phyloP scores from a whole-genome alignment of 768 basidiomycete species.

The Lyophyllum shimeji region DNA sequence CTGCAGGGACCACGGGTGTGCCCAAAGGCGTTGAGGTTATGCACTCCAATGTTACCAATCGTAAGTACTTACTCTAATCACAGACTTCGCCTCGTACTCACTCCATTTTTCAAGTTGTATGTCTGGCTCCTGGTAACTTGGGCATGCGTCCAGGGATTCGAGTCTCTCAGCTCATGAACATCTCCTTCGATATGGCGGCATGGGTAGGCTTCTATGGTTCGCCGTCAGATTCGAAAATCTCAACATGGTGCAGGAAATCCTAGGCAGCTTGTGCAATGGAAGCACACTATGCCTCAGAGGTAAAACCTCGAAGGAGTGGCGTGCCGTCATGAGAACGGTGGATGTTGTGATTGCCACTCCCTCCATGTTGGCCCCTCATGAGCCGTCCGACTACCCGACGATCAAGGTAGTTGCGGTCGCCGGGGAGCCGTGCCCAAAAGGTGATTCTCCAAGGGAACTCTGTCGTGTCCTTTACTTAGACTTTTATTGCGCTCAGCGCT shows the following conservation, averaged over 20 bases:
- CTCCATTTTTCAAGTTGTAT: conserved; percentile 24
- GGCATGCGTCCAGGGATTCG: conserved; percentile 51
- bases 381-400: conserved; percentile 47
- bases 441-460: conserved; percentile 22
- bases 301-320: conserved; percentile 48
- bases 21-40: conserved; percentile 58
- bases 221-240: conserved; percentile 40
- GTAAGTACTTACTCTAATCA: conserved; percentile 30
- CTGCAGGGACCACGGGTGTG: conserved; percentile 51
- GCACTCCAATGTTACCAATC: conserved; percentile 54
- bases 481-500: conserved; percentile 18
- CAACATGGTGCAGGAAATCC: conserved; percentile 45
- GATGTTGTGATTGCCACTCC: conserved; percentile 54
- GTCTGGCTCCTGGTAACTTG: conserved; percentile 48
- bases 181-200: conserved; percentile 65
- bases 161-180: conserved; percentile 59
- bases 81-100: too few species aligned
- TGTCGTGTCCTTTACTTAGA: not conserved
- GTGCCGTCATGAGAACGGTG: conserved; percentile 43
- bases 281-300: conserved; percentile 51
- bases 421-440: conserved; percentile 50
- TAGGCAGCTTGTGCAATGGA: conserved; percentile 49
- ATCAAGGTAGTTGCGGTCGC: conserved; percentile 49
- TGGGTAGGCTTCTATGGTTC: conserved; percentile 37
- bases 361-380: conserved; percentile 45